Percentiles rank a stretch among this genome's conserved stretches.
These are phyloP conservation scores for Zasmidium cellare DNA, from an alignment of 2,329 filamentous ascomycete genomes.

Conservation along the genomic window DNA sequence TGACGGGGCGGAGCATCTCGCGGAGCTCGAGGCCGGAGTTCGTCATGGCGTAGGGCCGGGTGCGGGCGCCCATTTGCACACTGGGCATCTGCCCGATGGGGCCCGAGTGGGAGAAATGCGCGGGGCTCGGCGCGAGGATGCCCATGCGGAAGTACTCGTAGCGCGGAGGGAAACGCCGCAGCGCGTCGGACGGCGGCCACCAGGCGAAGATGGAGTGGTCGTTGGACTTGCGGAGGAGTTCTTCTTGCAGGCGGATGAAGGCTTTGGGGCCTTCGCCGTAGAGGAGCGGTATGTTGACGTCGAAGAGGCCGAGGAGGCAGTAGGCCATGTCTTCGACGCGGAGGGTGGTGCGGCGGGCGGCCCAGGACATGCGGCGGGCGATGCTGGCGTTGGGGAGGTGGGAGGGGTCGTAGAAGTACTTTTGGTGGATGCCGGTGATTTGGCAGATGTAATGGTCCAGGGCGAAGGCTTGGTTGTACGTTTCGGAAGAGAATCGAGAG, in stretches of 20 bases:
- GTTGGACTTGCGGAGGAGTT: slow-evolving; percentile 20
- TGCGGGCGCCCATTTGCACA: no score
- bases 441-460: slow-evolving; percentile 5
- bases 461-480: no score
- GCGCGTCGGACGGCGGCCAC: neutral
- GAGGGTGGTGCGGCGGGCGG: slow-evolving; percentile 10
- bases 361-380: slow-evolving; percentile 17
- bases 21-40: neutral
- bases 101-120: no score
- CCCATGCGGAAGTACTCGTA: no score
- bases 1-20: no score
- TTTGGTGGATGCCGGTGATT: slow-evolving; percentile 14
- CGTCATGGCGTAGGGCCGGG: neutral
- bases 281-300: slow-evolving; percentile 39
- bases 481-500: no score
- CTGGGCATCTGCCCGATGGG: no score
- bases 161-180: no score
- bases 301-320: slow-evolving; percentile 46
- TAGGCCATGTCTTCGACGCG: slow-evolving; percentile 46
- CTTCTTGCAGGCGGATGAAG: slow-evolving; percentile 23
- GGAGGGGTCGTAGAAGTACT: neutral
- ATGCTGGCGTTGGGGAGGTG: neutral
- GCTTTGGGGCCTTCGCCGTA: slow-evolving; percentile 16
- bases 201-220: slow-evolving; percentile 14
- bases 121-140: neutral